These are phyloP conservation scores for Zalerion maritima DNA, from an alignment of 495 filamentous ascomycete genomes.

Conservation along the genomic window DNA sequence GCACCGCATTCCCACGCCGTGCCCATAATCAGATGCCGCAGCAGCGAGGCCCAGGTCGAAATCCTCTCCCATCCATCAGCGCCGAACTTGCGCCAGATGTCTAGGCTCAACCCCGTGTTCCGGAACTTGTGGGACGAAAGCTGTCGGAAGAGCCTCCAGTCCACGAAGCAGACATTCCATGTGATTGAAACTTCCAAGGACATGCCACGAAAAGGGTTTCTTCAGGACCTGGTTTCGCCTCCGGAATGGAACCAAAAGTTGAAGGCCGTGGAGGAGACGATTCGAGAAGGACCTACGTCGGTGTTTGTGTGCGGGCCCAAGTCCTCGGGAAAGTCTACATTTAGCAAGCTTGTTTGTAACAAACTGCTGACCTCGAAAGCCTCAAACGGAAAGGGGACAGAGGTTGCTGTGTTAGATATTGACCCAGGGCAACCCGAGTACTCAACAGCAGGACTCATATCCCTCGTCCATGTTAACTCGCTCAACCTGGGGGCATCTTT, in stretches of 20 bases:
- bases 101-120: constrained; percentile 52
- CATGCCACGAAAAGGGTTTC: constrained; percentile 26
- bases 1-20: constrained; percentile 65
- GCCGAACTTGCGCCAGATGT: constrained; percentile 40
- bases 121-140: constrained; percentile 57
- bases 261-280: constrained; percentile 20
- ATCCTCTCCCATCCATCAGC: constrained; percentile 35
- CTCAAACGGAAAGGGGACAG: constrained; percentile 8
- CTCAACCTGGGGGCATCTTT: constrained; percentile 64
- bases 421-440: constrained; percentile 81
- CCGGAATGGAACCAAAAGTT: constrained; percentile 48
- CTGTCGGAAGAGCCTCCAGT: constrained; percentile 1
- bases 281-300: constrained; percentile 25
- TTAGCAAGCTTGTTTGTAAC: constrained; percentile 62
- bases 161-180: constrained; percentile 1
- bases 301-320: constrained; percentile 66
- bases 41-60: constrained; percentile 34
- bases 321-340: constrained; percentile 75
- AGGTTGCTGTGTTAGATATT: constrained; percentile 57
- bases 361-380: constrained; percentile 43
- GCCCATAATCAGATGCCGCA: constrained; percentile 48
- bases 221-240: constrained; percentile 48
- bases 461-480: constrained; percentile 46
- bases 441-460: constrained; percentile 60
- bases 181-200: constrained; percentile 20